Evolutionary conservation across 768 basidiomycete genomes (phyloP), one percentile per base, ranked within the genome.

Genomic region (Amanita rubescens): DNA sequence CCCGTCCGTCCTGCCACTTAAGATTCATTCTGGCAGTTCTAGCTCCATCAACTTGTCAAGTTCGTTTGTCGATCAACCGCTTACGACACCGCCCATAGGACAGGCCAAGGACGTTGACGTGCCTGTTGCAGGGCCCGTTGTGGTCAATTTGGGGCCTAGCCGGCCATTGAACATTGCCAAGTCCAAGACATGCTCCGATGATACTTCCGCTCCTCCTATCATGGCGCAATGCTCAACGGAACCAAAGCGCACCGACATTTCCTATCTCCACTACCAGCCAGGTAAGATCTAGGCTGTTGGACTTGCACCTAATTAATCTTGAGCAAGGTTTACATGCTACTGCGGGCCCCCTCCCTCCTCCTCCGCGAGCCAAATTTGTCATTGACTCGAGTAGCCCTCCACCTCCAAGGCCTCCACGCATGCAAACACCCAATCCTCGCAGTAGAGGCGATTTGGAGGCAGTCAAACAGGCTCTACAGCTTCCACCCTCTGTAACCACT

Each of bases 291-390:
- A 24, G 30, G 46, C 11, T 33, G 41, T 43, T 35, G 37, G 30
- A 14, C 35, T 41, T 35, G 15, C 49, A n/a, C 19, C 50, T 42
- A n/a, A 5, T 27, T 24, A 39, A 49, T 37, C 8, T 46, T 30
- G 55, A 58, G 24, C 37, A 59, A 73, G 77, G 79, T 46, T 60
- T 84, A 1, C 84, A 90, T 66, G 74, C 85, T 6, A 87, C 77
- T 20, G 87, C 86, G 38, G 84, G 85, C 3, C 87, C 87, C 44
- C 73, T 86, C 55, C 86, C 87, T 25, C 79, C 80, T 30, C 86
- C 85, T 8, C 85, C 87, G 2, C 73, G 81, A 54, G 75, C 82
- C 17, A 65, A 73, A 53, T 75, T 81, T 51, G 70, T 69, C 54
- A 72, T 81, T 30, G 70, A 76, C 46, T 54, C 70, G 5, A 69